Conservation (phyloP, 2,329 filamentous ascomycete genomes). For the Curvularia lunata region DNA sequence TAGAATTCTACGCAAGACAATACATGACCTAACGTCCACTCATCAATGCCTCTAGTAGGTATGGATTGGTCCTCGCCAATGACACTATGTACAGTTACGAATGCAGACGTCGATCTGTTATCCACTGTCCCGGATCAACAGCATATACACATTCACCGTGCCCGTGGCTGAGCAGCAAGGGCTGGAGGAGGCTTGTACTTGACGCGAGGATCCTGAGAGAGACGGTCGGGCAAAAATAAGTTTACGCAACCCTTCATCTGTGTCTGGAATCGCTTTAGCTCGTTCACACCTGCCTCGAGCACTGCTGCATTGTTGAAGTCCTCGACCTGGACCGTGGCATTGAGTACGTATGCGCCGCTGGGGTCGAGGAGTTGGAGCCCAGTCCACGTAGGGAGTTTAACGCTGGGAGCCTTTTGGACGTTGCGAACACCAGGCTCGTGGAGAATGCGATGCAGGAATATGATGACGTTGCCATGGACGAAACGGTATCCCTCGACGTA, state of each 20-base stretch:
- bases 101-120: neutral
- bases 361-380: slow-evolving; percentile 60
- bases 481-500: slow-evolving; percentile 64
- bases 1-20: neutral
- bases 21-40: neutral
- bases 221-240: slow-evolving; percentile 62
- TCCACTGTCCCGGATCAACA: neutral
- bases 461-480: slow-evolving; percentile 62
- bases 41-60: neutral
- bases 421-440: slow-evolving; percentile 52
- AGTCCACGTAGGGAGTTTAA: slow-evolving; percentile 52
- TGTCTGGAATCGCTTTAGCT: slow-evolving; percentile 62
- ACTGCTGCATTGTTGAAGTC: slow-evolving; percentile 62
- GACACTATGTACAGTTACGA: neutral
- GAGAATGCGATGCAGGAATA: slow-evolving; percentile 63
- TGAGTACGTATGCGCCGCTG: slow-evolving; percentile 64
- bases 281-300: slow-evolving; percentile 60
- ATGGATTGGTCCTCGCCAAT: neutral
- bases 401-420: slow-evolving; percentile 41
- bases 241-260: slow-evolving; percentile 64
- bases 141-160: slow-evolving; percentile 23
- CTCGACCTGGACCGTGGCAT: slow-evolving; percentile 63
- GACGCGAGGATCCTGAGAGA: slow-evolving; percentile 66
- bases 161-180: slow-evolving; percentile 20
- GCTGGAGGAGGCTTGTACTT: slow-evolving; percentile 52